Evolutionary conservation across 192 early-diverging fungal species (phyloP), one percentile per base, ranked within the genome.

Genomic region (Coemansia sp.): DNA sequence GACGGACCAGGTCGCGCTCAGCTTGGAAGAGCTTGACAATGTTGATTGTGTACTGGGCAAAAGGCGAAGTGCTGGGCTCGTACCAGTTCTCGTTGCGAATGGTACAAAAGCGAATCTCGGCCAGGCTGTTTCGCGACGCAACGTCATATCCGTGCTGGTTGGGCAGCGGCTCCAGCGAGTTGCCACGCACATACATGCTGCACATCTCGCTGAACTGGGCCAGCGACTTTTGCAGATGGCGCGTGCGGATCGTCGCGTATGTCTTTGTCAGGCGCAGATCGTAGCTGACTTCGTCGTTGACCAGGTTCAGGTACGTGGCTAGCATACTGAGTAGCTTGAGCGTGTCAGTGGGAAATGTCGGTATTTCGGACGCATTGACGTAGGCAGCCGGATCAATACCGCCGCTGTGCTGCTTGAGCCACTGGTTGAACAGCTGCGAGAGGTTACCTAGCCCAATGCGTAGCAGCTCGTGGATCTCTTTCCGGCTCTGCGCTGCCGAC

Each of bases 351-450:
- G 81, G 81, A 46, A 77, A 74, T 3, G 71, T 70, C 22, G 81
- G 81, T 15, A 82, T 74, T 37, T 78, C 75, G 9, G 72, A 19
- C 4, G 75, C 71, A 46, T 62, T 78, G 63, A 55, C 60, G 34
- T 82, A 82, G 5, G 75, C 71, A n/a, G 69, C 75, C 5, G 81
- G 81, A 40, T 82, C 81, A 21, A 82, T 66, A 31, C 75, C 75
- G 37, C 71, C 72, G 69, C 75, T 78, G 61, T 78, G 72, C 57
- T 82, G 75, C 69, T 78, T 77, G 56, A 82, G 75, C 81, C 81
- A 82, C 60, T 82, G 71, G 62, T 72, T 73, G 60, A 82, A 82
- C 50, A 82, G 72, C 64, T 82, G 71, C 38, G 75, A 78, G n/a
- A 82, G 75, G 49, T 82, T 77, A 34, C 75, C 71, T 23, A 82